Base-by-base conservation (phyloP, 208 protist genomes). In the Lotmaria passim region DNA sequence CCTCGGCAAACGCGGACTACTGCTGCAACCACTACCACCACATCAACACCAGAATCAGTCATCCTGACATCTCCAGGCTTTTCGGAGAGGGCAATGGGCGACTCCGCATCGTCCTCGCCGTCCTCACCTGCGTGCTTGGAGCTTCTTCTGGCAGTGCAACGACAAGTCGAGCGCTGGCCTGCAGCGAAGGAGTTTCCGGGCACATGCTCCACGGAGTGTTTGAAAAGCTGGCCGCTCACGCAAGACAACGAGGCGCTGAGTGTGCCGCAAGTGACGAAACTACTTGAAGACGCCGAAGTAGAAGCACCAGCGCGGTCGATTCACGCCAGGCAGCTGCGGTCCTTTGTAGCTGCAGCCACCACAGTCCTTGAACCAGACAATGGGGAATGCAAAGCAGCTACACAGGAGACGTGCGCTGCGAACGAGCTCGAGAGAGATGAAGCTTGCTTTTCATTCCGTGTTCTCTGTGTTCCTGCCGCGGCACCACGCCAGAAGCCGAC, bases 381-480 rank as follows among this genome's bases (percentile, higher is more conserved):
- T n/a, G n/a, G n/a, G n/a, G n/a, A n/a, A n/a, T n/a, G n/a, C n/a
- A n/a, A n/a, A n/a, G n/a, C n/a, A n/a, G n/a, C n/a, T n/a, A n/a
- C n/a, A n/a, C n/a, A n/a, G n/a, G n/a, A n/a, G n/a, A 19, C 5
- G 41, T 3, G 41, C 41, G 41, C 41, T 46, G 41, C 41, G 15
- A 15, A 46, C 41, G 33, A 30, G 21, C 1, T 3, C n/a, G 33
- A 51, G 8, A 51, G 12, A 63, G 28, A 7, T 63, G 0, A 14
- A 51, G 28, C n/a, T 21, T 4, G 8, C 7, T 51, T 71, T 6
- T n/a, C 24, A 1, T 79, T 84, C 39, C 55, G 76, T 46, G 43
- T 81, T 12, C 74, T 93, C 31, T 44, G 21, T 23, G 86, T 93
- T 0, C 77, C 91, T 11, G 75, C 81, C 50, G 53, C 71, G 28